Percentiles rank a stretch among this genome's conserved stretches.
phyloP scores from a whole-genome alignment of 106 monocot species.

The Gastrodia elata region DNA sequence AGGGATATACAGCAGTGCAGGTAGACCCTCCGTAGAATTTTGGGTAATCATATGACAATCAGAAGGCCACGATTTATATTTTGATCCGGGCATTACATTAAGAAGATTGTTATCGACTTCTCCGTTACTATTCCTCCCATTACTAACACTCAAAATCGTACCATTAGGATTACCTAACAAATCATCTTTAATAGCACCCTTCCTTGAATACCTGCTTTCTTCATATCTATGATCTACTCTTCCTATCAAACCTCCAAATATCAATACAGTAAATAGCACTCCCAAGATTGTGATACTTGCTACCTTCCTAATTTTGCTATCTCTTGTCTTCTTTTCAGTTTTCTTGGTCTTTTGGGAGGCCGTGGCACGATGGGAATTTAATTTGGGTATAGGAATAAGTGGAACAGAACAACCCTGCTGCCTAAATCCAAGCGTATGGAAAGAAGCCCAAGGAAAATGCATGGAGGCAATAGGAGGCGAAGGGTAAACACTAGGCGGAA shows the following conservation, averaged over 20 bases:
- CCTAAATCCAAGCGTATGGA: slow-evolving; percentile 34
- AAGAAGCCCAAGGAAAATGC: slow-evolving; percentile 18
- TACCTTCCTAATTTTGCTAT: slow-evolving; percentile 45
- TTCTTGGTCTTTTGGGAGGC: slow-evolving; percentile 35
- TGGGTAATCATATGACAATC: slow-evolving; percentile 8
- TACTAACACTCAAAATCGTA: slow-evolving; percentile 33
- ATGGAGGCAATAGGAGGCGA: slow-evolving; percentile 1
- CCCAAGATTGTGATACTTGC: slow-evolving; percentile 58
- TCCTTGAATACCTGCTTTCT: slow-evolving; percentile 5
- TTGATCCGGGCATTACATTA: background rate
- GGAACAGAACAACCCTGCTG: slow-evolving; percentile 51
- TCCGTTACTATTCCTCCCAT: slow-evolving; percentile 4
- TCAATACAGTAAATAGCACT: slow-evolving; percentile 28
- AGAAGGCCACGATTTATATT: slow-evolving; percentile 3
- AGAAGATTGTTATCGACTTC: slow-evolving; percentile 9
- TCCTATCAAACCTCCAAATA: slow-evolving; percentile 26
- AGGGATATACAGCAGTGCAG: slow-evolving; percentile 82
- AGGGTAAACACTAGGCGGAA: background rate
- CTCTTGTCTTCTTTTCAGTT: slow-evolving; percentile 30
- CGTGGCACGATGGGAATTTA: slow-evolving; percentile 48
- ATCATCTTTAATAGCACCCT: background rate
- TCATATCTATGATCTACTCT: slow-evolving; percentile 20
- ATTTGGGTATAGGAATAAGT: slow-evolving; percentile 64
- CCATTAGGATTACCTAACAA: slow-evolving; percentile 15
- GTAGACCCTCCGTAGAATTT: slow-evolving; percentile 53